Evolutionary conservation across 1,284 basidiomycete species (phyloP), one percentile per base, ranked within the genome.

Genomic region (Rhodotorula sp.): DNA sequence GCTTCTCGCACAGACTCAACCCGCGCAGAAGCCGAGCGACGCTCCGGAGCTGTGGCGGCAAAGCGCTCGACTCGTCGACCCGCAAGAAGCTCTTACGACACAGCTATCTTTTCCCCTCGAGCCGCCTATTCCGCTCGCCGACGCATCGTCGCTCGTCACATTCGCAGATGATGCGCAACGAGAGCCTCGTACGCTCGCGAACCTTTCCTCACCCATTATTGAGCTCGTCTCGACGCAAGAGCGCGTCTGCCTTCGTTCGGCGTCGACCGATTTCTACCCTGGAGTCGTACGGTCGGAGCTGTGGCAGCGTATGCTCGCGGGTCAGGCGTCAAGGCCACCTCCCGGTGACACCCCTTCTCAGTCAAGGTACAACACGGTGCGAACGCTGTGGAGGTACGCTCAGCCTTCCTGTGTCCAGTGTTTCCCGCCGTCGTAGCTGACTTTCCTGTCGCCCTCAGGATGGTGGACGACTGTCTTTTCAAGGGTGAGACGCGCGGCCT

Each of bases 391-490:
- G 70, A 57, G 67, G 70, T 74, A 8, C 36, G 70, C 30, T 11
- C 19, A 10, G 29, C 9, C n/a, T 24, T 4, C 48, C 17, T 30
- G 7, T 9, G 6, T 29, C 24, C 20, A 15, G 20, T 13, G 20
- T n/a, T 36, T 48, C 24, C 24, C 6, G 7, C 17, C 24, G 39
- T 5, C 20, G 17, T 22, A 24, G 4, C 36, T 5, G 11, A 24
- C 17, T 1, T 11, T 9, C 30, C 1, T 32, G 11, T 13, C 36
- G 36, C 46, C 4, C 19, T 13, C 62, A 73, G 73, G 5, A 46
- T 66, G 5, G 34, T 75, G 39, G 68, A 73, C 55, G 66, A 68
- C 32, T 22, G 62, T n/a, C 62, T 75, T 13, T 75, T 75, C 51
- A 63, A 48, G 29, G 74, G 71, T 22, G 67, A 72, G 53, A 59